Evolutionary conservation across 495 filamentous ascomycete species (phyloP), one percentile per base, ranked within the genome.

Genomic region (Lepraria neglecta): DNA sequence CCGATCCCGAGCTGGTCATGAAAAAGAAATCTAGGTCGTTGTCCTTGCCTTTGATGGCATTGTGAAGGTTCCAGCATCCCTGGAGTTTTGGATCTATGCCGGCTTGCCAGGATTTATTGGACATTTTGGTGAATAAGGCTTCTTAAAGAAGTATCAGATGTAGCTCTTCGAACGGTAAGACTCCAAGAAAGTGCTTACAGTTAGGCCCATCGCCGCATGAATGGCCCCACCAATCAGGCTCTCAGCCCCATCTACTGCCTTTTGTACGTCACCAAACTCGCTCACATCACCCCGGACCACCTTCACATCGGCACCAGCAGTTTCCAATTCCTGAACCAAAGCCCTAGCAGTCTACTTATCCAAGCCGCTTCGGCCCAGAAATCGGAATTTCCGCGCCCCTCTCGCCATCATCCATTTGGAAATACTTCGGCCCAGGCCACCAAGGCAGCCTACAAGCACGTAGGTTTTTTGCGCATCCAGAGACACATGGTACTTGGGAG

Each of bases 361-460:
- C 0, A 53, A 58, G 1, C 74, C 74, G 15, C 71, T 73, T 27
- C 75, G 61, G 10, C 63, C 63, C 19, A 76, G 60, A 62, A 77
- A 76, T 9, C 69, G 64, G n/a, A 77, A 64, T n/a, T 74, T 67
- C 1, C 65, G 60, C 3, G 75, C 76, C 0, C 75, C 74, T 51
- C 54, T 67, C n/a, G 59, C 58, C n/a, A 69, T 65, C 62, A 78
- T 68, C 30, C 68, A 76, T 5, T 67, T 64, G 14, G 71, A 67
- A 31, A 77, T 40, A 14, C 67, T 69, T 17, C 72, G 59, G 6
- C 75, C 75, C 0, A 78, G 60, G 11, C 71, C 72, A 1, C 75
- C 72, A 6, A 76, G 59, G 17, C 74, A 73, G 17, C 75, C 74
- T 3, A 68, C 64, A 3, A 78, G 57, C 2, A 75, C 35, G 35